Conservation (phyloP, 257 asterid genomes). For the Fraxinus pennsylvanica region DNA sequence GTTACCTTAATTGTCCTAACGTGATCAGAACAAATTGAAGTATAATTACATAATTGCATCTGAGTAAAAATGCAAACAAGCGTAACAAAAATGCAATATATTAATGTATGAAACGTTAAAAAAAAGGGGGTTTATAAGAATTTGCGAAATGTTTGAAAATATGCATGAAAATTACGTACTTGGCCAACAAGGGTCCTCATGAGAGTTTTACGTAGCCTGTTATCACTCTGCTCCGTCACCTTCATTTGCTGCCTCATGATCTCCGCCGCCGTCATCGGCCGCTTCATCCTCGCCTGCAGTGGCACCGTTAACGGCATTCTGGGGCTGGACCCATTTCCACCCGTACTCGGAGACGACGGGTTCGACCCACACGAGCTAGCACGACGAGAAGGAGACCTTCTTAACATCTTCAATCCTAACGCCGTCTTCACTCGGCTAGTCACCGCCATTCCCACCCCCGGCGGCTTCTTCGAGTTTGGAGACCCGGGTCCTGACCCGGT, state of each 20-base stretch:
- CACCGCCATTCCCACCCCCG: slow-evolving; percentile 88
- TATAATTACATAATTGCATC: too few species aligned
- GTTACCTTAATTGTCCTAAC: too few species aligned
- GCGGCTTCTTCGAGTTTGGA: slow-evolving; percentile 47
- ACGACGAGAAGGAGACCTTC: slow-evolving; percentile 63
- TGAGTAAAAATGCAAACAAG: too few species aligned
- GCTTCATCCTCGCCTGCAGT: slow-evolving; percentile 39
- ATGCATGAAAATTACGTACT: slow-evolving; percentile 44
- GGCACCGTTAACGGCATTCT: slow-evolving; percentile 39
- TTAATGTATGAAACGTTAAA: too few species aligned
- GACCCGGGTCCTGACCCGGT: slow-evolving; percentile 40
- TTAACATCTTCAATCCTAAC: slow-evolving; percentile 73
- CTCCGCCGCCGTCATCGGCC: slow-evolving; percentile 97
- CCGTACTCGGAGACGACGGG: slow-evolving; percentile 51
- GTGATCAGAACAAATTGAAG: too few species aligned
- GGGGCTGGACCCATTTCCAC: slow-evolving; percentile 46
- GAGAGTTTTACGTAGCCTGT: slow-evolving; percentile 64
- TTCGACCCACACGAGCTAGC: slow-evolving; percentile 58
- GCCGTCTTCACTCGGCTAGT: slow-evolving; percentile 79
- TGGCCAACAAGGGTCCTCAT: slow-evolving; percentile 96
- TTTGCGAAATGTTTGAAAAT: too few species aligned
- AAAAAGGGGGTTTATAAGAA: too few species aligned
- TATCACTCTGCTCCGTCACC: slow-evolving; percentile 63
- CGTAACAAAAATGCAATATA: too few species aligned
- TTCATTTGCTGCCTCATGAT: slow-evolving; percentile 96